phyloP scores from a whole-genome alignment of 164 flowering plant genomes.

The Nymphaea colorata region DNA sequence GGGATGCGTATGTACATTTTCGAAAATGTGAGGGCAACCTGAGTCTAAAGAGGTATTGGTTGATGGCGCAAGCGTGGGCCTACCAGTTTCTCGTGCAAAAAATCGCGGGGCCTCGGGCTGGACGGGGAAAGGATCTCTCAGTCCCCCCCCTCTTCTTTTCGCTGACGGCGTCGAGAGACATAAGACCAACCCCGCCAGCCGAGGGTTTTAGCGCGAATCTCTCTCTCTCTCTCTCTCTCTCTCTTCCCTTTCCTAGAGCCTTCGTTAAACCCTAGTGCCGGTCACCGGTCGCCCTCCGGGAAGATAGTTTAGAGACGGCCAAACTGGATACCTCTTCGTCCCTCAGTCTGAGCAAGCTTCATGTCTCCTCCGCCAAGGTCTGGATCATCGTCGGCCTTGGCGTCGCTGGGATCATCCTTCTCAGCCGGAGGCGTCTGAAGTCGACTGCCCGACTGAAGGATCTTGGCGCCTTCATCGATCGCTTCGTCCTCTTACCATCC shows the following conservation, averaged over 20 bases:
- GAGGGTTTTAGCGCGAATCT: neutral
- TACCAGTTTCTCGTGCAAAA: too few relatives aligned
- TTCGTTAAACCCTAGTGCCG: neutral
- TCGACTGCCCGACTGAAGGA: conserved; percentile 22
- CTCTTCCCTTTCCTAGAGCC: conserved; percentile 5
- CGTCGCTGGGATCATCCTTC: conserved; percentile 56
- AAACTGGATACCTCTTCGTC: neutral
- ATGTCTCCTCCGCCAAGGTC: conserved; percentile 40
- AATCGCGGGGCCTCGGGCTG: too few relatives aligned
- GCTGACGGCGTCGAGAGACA: neutral
- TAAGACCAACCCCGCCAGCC: neutral
- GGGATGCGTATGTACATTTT: too few relatives aligned
- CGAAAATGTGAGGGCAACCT: too few relatives aligned
- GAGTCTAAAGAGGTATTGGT: too few relatives aligned
- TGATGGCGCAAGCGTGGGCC: too few relatives aligned
- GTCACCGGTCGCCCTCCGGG: neutral
- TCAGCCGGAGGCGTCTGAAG: conserved; percentile 28
- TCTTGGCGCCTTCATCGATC: conserved; percentile 72
- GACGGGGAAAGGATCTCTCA: too few relatives aligned
- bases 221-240: neutral
- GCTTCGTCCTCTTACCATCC: conserved; percentile 59
- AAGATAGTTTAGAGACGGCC: neutral
- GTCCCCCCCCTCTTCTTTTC: neutral
- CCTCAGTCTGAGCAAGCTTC: conserved; percentile 13
- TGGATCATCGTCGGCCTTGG: conserved; percentile 74